Evolutionary conservation across 1,284 basidiomycete genomes (phyloP), one percentile per base, ranked within the genome.

Genomic region (Malassezia cuniculi): DNA sequence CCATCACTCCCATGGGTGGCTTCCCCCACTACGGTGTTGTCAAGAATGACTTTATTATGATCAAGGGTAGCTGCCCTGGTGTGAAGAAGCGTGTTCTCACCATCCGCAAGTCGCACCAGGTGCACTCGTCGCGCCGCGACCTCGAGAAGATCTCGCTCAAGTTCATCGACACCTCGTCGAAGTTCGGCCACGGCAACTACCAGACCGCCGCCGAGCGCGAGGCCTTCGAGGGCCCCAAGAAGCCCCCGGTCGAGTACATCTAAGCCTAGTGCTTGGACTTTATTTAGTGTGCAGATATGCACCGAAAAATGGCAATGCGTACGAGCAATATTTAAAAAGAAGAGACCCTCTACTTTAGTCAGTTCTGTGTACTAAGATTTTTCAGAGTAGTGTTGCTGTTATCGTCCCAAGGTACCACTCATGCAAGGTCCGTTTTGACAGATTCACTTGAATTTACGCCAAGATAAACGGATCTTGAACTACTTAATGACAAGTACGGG

Each of bases 21-120:
- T 99, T 93, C 81, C 86, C 87, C 46, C 86, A 89, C 73, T 97
- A 93, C 72, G 90, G 90, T 78, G 77, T 93, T 68, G 81, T 97
- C 73, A 89, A 85, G 76, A 89, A 94, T 76, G 93, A 97, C 73
- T 97, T 82, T 75, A 72, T 97, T 66, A 81, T 95, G 73, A 75
- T 95, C 47, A 49, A 52, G 50, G 57, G 57, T 18, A 85, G 80
- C 43, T 78, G 87, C 64, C 84, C 85, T 51, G 90, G 90, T 67
- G 85, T 85, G 69, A 87, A 86, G 78, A 95, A 97, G 78, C 85
- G 93, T 76, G 82, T 97, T 50, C 77, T 93, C 65, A 93, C 87
- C 43, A 54, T 66, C 27, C 61, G 63, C 33, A 62, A 65, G 55
- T 60, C 57, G 47, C 60, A 65, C 57, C 55, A 55, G 52, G 54